These are phyloP conservation scores for Myriosclerotinia scirpicola DNA, from an alignment of 2,329 filamentous ascomycete species.

Conservation along the genomic window DNA sequence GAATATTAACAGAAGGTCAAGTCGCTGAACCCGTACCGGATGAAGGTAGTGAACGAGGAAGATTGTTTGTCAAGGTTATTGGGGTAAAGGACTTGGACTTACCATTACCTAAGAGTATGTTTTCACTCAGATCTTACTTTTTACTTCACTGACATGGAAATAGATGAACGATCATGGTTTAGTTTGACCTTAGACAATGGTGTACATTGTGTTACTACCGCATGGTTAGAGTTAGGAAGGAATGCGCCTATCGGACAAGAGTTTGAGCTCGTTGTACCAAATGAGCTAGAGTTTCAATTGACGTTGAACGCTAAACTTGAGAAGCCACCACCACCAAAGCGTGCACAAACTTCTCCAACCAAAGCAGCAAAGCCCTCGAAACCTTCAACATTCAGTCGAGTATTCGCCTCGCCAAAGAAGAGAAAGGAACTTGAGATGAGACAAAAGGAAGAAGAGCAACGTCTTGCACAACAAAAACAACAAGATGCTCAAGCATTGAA, in stretches of 20 bases:
- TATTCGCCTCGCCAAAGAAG: slow-evolving; percentile 95
- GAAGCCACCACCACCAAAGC: slow-evolving; percentile 63
- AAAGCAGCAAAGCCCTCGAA: slow-evolving; percentile 69
- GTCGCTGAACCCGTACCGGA: slow-evolving; percentile 52
- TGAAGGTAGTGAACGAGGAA: slow-evolving; percentile 83
- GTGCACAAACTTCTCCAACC: slow-evolving; percentile 55
- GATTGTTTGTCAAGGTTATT: slow-evolving; percentile 98
- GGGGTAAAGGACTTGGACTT: slow-evolving; percentile 94
- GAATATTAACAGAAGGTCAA: slow-evolving; percentile 60
- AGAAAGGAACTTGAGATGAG: slow-evolving; percentile 89
- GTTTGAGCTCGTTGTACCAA: slow-evolving; percentile 94
- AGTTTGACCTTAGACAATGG: slow-evolving; percentile 97
- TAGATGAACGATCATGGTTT: slow-evolving; percentile 90
- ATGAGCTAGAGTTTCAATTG: slow-evolving; percentile 97
- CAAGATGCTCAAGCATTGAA: slow-evolving; percentile 65
- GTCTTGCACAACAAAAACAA: slow-evolving; percentile 59
- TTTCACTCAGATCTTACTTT: background rate
- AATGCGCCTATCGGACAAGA: slow-evolving; percentile 96
- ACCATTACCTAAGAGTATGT: slow-evolving; percentile 78
- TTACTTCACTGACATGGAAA: slow-evolving; percentile 33
- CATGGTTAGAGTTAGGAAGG: slow-evolving; percentile 88
- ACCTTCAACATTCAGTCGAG: slow-evolving; percentile 83
- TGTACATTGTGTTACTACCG: slow-evolving; percentile 94
- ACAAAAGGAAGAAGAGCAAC: slow-evolving; percentile 79
- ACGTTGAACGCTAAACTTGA: slow-evolving; percentile 94